phyloP scores from a whole-genome alignment of 768 basidiomycete species.

The Russula vinacea region DNA sequence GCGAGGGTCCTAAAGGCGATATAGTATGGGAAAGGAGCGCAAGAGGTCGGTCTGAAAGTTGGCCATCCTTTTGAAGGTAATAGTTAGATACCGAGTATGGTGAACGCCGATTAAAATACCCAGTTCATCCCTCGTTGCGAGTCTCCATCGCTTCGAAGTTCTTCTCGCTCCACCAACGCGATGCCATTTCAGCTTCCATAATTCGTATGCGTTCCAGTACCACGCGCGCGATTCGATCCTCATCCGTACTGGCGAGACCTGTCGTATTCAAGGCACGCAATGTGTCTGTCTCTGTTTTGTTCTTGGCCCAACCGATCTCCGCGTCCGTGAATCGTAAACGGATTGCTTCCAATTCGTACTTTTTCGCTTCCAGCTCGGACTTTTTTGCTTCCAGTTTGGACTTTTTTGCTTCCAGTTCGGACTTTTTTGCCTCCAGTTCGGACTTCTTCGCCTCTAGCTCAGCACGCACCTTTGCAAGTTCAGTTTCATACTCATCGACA shows the following conservation, averaged over 20 bases:
- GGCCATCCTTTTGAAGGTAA: too few relatives aligned
- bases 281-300: conserved; percentile 88
- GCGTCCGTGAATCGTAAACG: conserved; percentile 67
- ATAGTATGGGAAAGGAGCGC: conserved; percentile 29
- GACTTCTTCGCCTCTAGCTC: too few relatives aligned
- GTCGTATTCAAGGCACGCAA: conserved; percentile 82
- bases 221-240: conserved; percentile 68
- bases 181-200: conserved; percentile 74
- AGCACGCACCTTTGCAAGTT: conserved; percentile 74
- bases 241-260: conserved; percentile 78
- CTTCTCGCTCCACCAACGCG: conserved; percentile 48
- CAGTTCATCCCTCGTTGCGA: too few relatives aligned
- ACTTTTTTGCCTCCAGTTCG: too few relatives aligned
- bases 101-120: too few relatives aligned
- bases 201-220: conserved; percentile 83
- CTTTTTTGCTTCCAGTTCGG: too few relatives aligned
- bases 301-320: conserved; percentile 89
- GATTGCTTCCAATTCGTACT: too few relatives aligned
- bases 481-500: too few relatives aligned
- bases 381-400: too few relatives aligned
- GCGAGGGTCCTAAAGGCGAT: too few relatives aligned
- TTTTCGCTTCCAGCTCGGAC: conserved; percentile 72
- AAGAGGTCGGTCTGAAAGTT: conserved; percentile 59
- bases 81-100: too few relatives aligned
- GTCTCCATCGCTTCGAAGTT: too few relatives aligned